Percentiles rank a stretch among this genome's conserved stretches.
Evolutionary conservation across 2,329 filamentous ascomycete species (phyloP).

Genomic region (Trichoderma pleuroti): DNA sequence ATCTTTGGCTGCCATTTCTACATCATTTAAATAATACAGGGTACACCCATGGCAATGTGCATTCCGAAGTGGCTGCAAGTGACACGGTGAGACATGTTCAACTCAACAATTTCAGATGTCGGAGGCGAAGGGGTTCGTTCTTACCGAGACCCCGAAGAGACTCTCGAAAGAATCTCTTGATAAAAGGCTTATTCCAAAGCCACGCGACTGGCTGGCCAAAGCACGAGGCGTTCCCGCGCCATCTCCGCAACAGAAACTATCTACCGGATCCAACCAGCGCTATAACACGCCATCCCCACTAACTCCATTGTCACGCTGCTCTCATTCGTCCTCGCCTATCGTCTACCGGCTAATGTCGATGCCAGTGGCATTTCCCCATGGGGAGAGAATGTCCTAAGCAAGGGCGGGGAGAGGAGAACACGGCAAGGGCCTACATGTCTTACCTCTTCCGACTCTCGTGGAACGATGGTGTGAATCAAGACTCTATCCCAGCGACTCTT

Average conservation of each 20-base stretch:
- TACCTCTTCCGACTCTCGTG: not conserved
- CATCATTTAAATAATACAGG: not conserved
- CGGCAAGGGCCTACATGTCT: not conserved
- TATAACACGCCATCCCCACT: not conserved
- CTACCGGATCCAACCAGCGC: not conserved
- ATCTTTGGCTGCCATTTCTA: slow-evolving; percentile 6
- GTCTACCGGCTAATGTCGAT: slow-evolving; percentile 8
- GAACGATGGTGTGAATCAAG: not conserved
- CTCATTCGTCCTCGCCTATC: not conserved
- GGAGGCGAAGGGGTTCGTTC: not conserved
- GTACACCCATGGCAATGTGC: not conserved
- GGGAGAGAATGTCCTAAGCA: not conserved
- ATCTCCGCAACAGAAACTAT: not conserved
- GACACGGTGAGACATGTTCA: not conserved
- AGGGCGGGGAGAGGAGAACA: not conserved
- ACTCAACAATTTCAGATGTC: not conserved
- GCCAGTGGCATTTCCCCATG: not conserved
- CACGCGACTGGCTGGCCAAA: not conserved
- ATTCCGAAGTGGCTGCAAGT: not conserved
- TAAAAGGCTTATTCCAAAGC: not conserved
- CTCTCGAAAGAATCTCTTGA: not conserved
- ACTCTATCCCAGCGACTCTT: not conserved
- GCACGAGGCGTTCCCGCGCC: not conserved
- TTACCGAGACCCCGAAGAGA: not conserved
- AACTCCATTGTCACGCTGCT: not conserved